Evolutionary conservation across 352 stramenopile genomes (phyloP), one percentile per base, ranked within the genome.

Genomic region (Phytophthora pini): DNA sequence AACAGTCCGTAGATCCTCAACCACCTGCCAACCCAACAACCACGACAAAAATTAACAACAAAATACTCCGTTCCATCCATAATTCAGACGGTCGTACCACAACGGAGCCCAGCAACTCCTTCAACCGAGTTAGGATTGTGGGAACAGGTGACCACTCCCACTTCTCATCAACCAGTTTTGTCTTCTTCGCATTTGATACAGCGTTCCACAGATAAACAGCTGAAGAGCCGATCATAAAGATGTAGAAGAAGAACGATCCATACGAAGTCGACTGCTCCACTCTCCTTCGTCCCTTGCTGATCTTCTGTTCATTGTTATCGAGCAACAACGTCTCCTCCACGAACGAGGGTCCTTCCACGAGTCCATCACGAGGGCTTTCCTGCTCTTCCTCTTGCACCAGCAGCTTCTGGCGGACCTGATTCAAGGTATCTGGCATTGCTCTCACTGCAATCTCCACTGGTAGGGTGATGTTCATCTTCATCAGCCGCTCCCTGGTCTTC

Each of bases 91-190:
- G 39, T 59, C 67, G 26, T 68, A 86, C 77, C 75, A 87, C 67
- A 24, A 76, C 22, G 27, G 75, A 77, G n/a, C 46, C 32, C 31
- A 87, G 32, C 10, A 80, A 56, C 13, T 54, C 34, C 53, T 77
- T 82, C 47, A 82, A 71, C 17, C 45, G 39, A 39, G 26, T 46
- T 27, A 76, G 39, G 17, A 68, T 47, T 32, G 50, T 76, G 7
- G 72, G 74, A 44, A 86, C 50, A 26, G 72, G 71, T 26, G 74
- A 82, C 77, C 77, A 83, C 26, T 45, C 40, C 40, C 54, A 65
- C 15, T 68, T 65, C 20, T 68, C 41, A 7, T 61, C 43, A 50
- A 51, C 11, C 46, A 65, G 24, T 22, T 56, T 24, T 9, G 65
- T 68, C 38, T 60, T 74, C 20, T 38, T 48, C 4, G 38, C 54